phyloP scores from a whole-genome alignment of 2,329 filamentous ascomycete genomes.

The Cladosporium phlei region DNA sequence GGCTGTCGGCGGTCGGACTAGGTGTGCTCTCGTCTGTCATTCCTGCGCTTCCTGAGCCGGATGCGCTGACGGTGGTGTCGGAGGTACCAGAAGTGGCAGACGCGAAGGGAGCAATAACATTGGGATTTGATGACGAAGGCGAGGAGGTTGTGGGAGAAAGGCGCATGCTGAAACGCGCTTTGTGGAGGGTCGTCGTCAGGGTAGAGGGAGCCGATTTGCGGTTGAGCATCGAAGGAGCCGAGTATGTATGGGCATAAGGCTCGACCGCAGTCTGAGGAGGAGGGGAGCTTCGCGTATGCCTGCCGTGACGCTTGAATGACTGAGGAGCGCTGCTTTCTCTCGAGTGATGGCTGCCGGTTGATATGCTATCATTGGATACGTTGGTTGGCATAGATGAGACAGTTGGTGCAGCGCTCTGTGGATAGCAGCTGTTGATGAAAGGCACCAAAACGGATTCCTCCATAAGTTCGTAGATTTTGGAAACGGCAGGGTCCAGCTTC shows the following conservation, averaged over 20 bases:
- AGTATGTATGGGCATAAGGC: constrained; percentile 26
- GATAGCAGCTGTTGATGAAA: constrained; percentile 68
- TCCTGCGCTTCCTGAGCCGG: constrained; percentile 39
- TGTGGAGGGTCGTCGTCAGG: constrained; percentile 28
- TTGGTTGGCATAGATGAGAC: constrained; percentile 39
- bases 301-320: constrained; percentile 15
- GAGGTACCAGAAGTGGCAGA: constrained; percentile 12
- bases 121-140: constrained; percentile 17
- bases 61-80: constrained; percentile 22
- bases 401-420: constrained; percentile 44
- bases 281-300: constrained; percentile 30
- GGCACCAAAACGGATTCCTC: constrained; percentile 92
- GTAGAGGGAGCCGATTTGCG: constrained; percentile 33
- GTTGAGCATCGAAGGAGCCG: constrained; percentile 17
- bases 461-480: constrained; percentile 92
- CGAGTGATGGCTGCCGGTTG: constrained; percentile 4
- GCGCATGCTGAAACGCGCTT: constrained; percentile 31
- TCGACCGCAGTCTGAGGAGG: constrained; percentile 28
- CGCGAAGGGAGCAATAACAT: constrained; percentile 14
- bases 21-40: constrained; percentile 63
- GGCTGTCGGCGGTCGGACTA: constrained; percentile 45
- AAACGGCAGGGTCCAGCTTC: constrained; percentile 73
- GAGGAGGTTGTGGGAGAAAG: constrained; percentile 31
- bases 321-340: constrained; percentile 12
- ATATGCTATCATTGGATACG: constrained; percentile 31